Base-by-base conservation (phyloP, 345 rosid genomes). In the Mangifera indica region DNA sequence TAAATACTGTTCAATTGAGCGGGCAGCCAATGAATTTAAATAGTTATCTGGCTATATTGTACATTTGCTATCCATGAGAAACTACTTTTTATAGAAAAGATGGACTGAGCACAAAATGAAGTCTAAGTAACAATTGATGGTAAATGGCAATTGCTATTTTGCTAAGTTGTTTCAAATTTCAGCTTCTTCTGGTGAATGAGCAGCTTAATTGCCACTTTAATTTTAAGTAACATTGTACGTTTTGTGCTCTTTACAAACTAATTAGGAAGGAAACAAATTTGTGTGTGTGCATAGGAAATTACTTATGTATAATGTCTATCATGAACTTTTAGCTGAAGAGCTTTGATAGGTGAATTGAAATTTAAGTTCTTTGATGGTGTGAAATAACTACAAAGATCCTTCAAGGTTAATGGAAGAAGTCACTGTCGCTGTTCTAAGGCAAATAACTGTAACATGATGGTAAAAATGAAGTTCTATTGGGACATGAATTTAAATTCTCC, bases 281-380 rank as follows among this genome's bases (percentile, higher is more conserved):
- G 42, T 29, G 32, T 37, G 42, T 7, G 9, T 37, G 42, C 42
- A 1, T 37, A 37, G 42, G 48, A 37, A 40, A 54, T 8, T 3
- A 9, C 9, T 55, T 17, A 13, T 0, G 7, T 9, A 24, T 2
- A 3, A 6, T 42, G 21, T 44, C 12, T 46, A 24, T 8, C 10
- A 18, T 45, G 25, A 42, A 44, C 7, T 25, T 29, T 56, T 22
- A 24, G 51, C 53, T 55, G 53, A 53, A 67, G 63, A 55, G 42
- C 40, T 57, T 69, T 58, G 51, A 57, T 21, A 34, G 42, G 44
- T 25, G 24, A 49, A 49, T 66, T 66, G 58, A 49, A 21, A 20
- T 66, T 49, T 24, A 25, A 24, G 26, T 63, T 56, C 21, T 48
- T 48, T 65, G 14, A 65, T 3, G n/a, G 18, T 67, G 18, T n/a